phyloP scores from a whole-genome alignment of 768 basidiomycete genomes.

The Pleurotus tuoliensis region DNA sequence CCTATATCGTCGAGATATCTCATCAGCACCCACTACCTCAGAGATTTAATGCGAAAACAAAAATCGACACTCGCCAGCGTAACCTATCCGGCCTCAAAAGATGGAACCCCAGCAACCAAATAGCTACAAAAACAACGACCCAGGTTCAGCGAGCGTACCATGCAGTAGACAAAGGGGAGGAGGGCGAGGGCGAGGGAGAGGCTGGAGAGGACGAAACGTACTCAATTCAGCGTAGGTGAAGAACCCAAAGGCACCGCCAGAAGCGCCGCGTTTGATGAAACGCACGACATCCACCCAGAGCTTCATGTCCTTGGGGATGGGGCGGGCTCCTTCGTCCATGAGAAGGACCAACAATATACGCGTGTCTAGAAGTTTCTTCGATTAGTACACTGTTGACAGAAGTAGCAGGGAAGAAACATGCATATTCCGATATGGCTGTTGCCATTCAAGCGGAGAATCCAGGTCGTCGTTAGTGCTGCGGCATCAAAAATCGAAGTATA shows the following conservation, averaged over 20 bases:
- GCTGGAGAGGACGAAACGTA: constrained; percentile 21
- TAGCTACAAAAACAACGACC: constrained; percentile 18
- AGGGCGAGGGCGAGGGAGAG: neutral
- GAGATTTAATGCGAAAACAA: neutral
- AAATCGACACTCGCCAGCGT: constrained; percentile 29
- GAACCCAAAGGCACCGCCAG: constrained; percentile 45
- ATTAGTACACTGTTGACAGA: neutral
- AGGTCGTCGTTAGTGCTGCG: too few species aligned
- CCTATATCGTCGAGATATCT: constrained; percentile 18
- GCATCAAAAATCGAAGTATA: too few species aligned
- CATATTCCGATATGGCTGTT: constrained; percentile 52
- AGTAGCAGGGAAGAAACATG: constrained; percentile 16
- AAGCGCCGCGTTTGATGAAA: constrained; percentile 46
- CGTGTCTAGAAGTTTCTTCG: constrained; percentile 28
- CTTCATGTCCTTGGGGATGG: constrained; percentile 46
- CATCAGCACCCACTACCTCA: too few species aligned
- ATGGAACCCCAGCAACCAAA: constrained; percentile 44
- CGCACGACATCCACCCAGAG: constrained; percentile 52
- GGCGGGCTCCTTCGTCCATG: constrained; percentile 41
- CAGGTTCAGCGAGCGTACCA: neutral
- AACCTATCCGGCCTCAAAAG: constrained; percentile 40
- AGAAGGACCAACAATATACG: constrained; percentile 47
- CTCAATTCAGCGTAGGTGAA: constrained; percentile 57
- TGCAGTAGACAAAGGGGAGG: too few species aligned
- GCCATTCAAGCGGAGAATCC: neutral